Percentiles rank a stretch among this genome's conserved stretches.
phyloP scores from a whole-genome alignment of 805 yeast species.

The Pichia exigua region DNA sequence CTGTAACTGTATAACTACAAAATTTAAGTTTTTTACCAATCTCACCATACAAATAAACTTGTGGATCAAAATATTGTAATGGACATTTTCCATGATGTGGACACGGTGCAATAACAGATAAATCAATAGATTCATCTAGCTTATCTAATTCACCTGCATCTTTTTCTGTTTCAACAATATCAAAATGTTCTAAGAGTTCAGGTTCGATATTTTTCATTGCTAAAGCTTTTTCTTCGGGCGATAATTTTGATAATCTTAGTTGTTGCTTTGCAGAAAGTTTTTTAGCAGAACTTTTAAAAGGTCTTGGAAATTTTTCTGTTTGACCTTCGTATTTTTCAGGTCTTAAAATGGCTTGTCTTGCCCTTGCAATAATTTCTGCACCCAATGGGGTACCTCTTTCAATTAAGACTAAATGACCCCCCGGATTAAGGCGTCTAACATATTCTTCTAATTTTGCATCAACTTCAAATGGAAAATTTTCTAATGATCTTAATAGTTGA shows the following conservation, averaged over 20 bases:
- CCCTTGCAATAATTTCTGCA: conserved; percentile 80
- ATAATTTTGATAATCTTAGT: conserved; percentile 5
- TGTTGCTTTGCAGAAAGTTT: conserved; percentile 5
- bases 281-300: conserved; percentile 38
- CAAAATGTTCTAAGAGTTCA: conserved; percentile 21
- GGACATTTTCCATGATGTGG: conserved; percentile 85
- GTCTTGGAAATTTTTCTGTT: conserved; percentile 59
- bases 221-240: conserved; percentile 14
- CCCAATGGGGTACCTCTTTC: conserved; percentile 91
- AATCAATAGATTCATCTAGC: conserved; percentile 31
- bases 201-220: conserved; percentile 18
- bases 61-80: conserved; percentile 69
- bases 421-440: conserved; percentile 58
- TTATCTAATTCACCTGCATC: conserved; percentile 3
- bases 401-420: conserved; percentile 69
- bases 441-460: conserved; percentile 58
- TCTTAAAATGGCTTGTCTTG: conserved; percentile 83
- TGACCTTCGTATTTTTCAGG: conserved; percentile 60
- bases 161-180: conserved; percentile 14
- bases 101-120: conserved; percentile 81
- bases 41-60: conserved; percentile 44
- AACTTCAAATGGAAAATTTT: conserved; percentile 61
- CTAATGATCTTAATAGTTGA: conserved; percentile 55
- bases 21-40: conserved; percentile 57
- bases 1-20: conserved; percentile 66